Evolutionary conservation across 768 basidiomycete genomes (phyloP), one percentile per base, ranked within the genome.

Genomic region (Suillus subaureus): DNA sequence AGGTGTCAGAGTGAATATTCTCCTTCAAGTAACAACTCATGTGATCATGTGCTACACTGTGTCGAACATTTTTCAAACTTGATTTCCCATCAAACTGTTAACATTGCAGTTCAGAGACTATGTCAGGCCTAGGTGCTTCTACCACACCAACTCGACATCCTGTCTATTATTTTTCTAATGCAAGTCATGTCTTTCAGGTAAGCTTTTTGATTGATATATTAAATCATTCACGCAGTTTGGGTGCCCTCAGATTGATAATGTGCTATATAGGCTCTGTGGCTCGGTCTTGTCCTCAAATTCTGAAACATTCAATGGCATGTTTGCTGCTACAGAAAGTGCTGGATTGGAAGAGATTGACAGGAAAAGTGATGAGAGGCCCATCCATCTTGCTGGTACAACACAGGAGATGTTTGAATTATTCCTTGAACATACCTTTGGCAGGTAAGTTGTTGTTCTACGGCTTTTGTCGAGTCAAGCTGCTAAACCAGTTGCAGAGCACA

Each of bases 381-480:
- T 52, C 15, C 26, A 7, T 26, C 13, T 52, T 0, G 6, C 9
- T 54, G 8, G 28, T 31, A 52, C 23, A 52, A 26, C 6, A 2
- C 15, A 15, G 51, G 51, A 52, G 26, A 52, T 28, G 51, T 52
- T 52, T 52, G 51, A 52, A 52, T 28, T 52, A 16, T 52, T 28
- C 26, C 51, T 52, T 52, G 51, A 52, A 52, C 26, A 52, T 52
- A 52, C 51, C 51, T 52, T 52, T 52, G 51, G 51, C 51, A 52
- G 26, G 51, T 52, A 52, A 52, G 26, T 52, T 16, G 26, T 28
- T 52, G 26, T 28, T 52, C 23, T 52, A 52, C 8, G 6, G 15
- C 26, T 52, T 26, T 52, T 8, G 9, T 21, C 1, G n/a, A n/a
- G n/a, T n/a, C n/a, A 4, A 26, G 15, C 51, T 28, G 51, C 23